Evolutionary conservation across 2,329 filamentous ascomycete genomes (phyloP).

Genomic region (Penicillium sp.): DNA sequence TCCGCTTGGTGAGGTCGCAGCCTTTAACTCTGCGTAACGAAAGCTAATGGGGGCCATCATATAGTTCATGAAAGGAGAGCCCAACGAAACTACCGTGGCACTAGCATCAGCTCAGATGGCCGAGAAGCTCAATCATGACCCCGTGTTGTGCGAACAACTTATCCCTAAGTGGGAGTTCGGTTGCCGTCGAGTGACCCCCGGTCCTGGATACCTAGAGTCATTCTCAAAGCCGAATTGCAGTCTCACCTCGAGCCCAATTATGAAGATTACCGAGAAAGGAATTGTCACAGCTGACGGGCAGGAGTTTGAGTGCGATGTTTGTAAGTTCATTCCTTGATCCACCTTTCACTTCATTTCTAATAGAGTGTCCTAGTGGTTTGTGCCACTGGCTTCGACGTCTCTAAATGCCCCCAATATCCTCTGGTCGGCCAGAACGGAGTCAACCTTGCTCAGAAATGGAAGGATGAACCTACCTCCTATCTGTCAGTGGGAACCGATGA

Average conservation of each 20-base stretch:
- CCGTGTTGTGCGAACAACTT: slow-evolving; percentile 21
- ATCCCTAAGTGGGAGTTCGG: slow-evolving; percentile 29
- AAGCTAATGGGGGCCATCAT: not conserved
- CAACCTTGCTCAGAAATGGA: slow-evolving; percentile 29
- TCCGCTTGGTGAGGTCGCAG: not conserved
- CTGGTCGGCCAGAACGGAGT: slow-evolving; percentile 32
- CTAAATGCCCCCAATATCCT: slow-evolving; percentile 36
- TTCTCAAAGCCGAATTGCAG: slow-evolving; percentile 20
- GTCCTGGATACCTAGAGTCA: slow-evolving; percentile 29
- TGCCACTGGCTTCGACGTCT: slow-evolving; percentile 45
- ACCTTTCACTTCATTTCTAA: not conserved
- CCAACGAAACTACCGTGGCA: not conserved
- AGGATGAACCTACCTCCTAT: slow-evolving; percentile 28
- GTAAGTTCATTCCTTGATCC: not conserved
- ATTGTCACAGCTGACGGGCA: slow-evolving; percentile 21
- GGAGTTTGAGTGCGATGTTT: slow-evolving; percentile 15
- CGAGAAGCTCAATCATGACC: not conserved
- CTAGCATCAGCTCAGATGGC: not conserved
- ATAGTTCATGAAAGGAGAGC: not conserved
- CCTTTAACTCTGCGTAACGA: no score
- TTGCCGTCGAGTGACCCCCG: slow-evolving; percentile 25
- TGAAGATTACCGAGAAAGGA: slow-evolving; percentile 16
- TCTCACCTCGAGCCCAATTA: not conserved
- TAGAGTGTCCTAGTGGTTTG: slow-evolving; percentile 25
- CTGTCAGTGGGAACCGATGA: slow-evolving; percentile 24